Base-by-base conservation (phyloP, 192 early-diverging fungal genomes). In the Glomus cerebriforme region DNA sequence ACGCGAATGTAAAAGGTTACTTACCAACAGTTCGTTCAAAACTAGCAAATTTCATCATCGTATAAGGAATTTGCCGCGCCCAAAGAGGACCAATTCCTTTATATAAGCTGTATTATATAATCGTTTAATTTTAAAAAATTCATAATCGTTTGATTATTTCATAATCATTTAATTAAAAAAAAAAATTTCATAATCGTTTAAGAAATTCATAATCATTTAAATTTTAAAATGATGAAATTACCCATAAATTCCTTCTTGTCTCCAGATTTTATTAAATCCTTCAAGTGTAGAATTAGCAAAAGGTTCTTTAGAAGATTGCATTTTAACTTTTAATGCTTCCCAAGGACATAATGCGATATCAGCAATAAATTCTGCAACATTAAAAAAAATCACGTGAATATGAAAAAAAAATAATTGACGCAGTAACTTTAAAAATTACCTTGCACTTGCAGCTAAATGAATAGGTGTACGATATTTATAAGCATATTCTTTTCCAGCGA, bases 321-420 rank as follows among this genome's bases (percentile, higher is more conserved):
- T 93, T 81, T 92, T 92, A 76, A 96, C 92, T 88, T 94, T 94
- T 65, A 94, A 86, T 60, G 94, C 92, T 87, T 96, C 95, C 88
- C 90, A 86, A 26, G 95, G 95, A 87, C 95, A 96, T 59, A 96
- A 87, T 65, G 91, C 86, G 32, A 94, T 84, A 84, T 96, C 94
- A 67, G 94, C 94, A 78, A 95, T 85, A 69, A 95, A 84, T 86
- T 95, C 93, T 60, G 93, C 93, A 37, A 90, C 91, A 2, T 90
- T 92, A 22, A 37, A 58, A 19, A 45, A 39, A 49, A 29, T 5
- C 34, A 29, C 27, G 34, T 67, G 24, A 29, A 35, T 43, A 43
- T 43, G 12, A 12, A 37, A n/a, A n/a, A n/a, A n/a, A n/a, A n/a
- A n/a, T n/a, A n/a, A n/a, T n/a, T n/a, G n/a, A n/a, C n/a, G n/a